Evolutionary conservation across 768 basidiomycete species (phyloP), one percentile per base, ranked within the genome.

Genomic region (Tricholoma furcatifolium): DNA sequence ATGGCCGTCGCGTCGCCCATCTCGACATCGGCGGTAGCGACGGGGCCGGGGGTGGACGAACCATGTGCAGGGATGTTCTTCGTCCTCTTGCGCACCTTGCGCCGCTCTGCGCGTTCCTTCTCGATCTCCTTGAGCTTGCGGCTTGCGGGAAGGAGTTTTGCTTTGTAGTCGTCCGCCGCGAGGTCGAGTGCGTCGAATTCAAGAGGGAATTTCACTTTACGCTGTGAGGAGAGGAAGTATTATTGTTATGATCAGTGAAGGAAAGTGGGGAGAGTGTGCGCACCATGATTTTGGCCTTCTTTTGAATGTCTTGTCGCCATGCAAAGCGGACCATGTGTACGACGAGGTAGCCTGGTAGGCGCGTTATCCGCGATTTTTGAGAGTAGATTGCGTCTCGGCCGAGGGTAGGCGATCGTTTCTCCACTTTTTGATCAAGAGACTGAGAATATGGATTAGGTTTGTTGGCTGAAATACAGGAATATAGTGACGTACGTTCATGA

Each of bases 251-350:
- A 21, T 14, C 6, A 14, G 14, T 14, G 14, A 21, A 11, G 12
- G 30, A 15, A 7, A 2, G 5, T 31, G 17, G 35, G 2, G 9
- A 47, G 14, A 41, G 12, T 15, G 11, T 12, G 61, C 72, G 40
- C 55, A 89, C 89, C 96, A 99, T 93, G 66, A 98, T 96, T 73
- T 99, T 98, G 2, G 96, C 85, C 65, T 98, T 98, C 75, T 88
- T 93, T 47, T 70, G 71, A 54, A 97, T 94, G 59, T 98, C 97
- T 34, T 82, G 77, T 54, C 92, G 77, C 97, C 97, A 99, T 50
- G 86, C 88, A 68, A 98, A 99, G 43, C 97, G 89, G 11, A 95
- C 94, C 88, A 98, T 91, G 62, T 98, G 93, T 4, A 98, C 83
- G 5, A 87, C 85, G 18, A 97, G 79, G 62, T 91, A 95, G 4